Percentiles rank a stretch among this genome's conserved stretches.
These are phyloP conservation scores for Lachancea kluyveri DNA, from an alignment of 805 yeast species.

Conservation along the genomic window DNA sequence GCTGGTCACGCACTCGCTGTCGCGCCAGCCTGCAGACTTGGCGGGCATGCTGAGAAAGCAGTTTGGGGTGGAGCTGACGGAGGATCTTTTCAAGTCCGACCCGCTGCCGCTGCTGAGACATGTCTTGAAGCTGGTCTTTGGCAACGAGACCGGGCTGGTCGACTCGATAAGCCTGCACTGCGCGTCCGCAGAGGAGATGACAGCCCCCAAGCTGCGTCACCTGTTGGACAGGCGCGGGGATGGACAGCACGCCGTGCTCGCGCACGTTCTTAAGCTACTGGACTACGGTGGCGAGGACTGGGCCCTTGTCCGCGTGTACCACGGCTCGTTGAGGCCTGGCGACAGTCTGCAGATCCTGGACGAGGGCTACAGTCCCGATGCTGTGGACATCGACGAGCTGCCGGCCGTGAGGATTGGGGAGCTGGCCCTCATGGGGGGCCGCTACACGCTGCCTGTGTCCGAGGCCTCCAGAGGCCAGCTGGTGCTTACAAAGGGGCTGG, in stretches of 20 bases:
- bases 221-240: conserved; percentile 1
- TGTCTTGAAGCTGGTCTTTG: conserved; percentile 51
- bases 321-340: conserved; percentile 51
- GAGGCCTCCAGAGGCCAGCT: conserved; percentile 60
- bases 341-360: conserved; percentile 42
- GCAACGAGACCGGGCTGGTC: conserved; percentile 44
- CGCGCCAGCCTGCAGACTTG: conserved; percentile 43
- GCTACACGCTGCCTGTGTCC: conserved; percentile 54
- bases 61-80: conserved; percentile 40
- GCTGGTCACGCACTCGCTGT: conserved; percentile 52
- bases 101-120: conserved; percentile 51
- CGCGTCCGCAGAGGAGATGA: conserved; percentile 35
- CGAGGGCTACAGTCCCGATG: conserved; percentile 29
- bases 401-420: conserved; percentile 33
- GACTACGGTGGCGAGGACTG: conserved; percentile 50
- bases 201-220: conserved; percentile 18
- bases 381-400: conserved; percentile 48
- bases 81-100: conserved; percentile 42
- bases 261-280: conserved; percentile 52
- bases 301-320: conserved; percentile 52
- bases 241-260: conserved; percentile 24
- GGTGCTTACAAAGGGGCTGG: conserved; percentile 62
- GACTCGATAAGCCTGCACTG: conserved; percentile 28
- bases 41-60: conserved; percentile 39
- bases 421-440: conserved; percentile 56